Conservation (phyloP, 176 grass and related monocot genomes). For the Lolium perenne region DNA sequence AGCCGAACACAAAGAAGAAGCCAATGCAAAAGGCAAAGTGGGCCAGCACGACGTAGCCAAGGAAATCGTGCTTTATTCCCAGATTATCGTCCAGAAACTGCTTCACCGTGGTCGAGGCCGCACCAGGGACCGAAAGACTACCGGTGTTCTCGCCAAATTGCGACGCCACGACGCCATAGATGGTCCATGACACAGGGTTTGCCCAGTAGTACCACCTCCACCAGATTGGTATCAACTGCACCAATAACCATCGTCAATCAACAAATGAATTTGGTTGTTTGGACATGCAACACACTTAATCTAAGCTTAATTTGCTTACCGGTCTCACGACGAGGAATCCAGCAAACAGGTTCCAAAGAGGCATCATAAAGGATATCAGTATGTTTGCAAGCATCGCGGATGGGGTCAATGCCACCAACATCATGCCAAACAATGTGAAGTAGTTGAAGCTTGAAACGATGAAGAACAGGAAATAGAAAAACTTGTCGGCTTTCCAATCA, state of each 20-base stretch:
- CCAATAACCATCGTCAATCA: neutral
- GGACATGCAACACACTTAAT: neutral
- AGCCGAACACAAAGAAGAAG: constrained; percentile 77
- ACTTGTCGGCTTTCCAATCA: constrained; percentile 61
- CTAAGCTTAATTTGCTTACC: constrained; percentile 44
- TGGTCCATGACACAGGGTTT: constrained; percentile 82
- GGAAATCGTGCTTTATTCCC: constrained; percentile 61
- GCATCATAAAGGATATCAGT: constrained; percentile 58
- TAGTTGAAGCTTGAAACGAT: constrained; percentile 73
- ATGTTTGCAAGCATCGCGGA: constrained; percentile 63
- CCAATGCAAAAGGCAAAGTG: constrained; percentile 63
- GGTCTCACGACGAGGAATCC: constrained; percentile 76
- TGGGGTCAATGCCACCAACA: constrained; percentile 69
- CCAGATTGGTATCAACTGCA: constrained; percentile 75
- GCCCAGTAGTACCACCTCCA: constrained; percentile 98
- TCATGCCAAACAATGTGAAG: constrained; percentile 83
- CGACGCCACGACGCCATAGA: constrained; percentile 70
- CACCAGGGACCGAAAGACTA: constrained; percentile 52
- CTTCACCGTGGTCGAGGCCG: constrained; percentile 27
- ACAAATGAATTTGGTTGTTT: neutral
- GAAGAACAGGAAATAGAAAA: constrained; percentile 88
- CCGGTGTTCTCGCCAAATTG: constrained; percentile 57
- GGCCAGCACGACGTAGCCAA: constrained; percentile 60
- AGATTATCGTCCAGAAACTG: constrained; percentile 56
- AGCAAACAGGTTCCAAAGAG: constrained; percentile 82